These are phyloP conservation scores for Penicillium sp. DNA, from an alignment of 2,329 filamentous ascomycete genomes.

Conservation along the genomic window DNA sequence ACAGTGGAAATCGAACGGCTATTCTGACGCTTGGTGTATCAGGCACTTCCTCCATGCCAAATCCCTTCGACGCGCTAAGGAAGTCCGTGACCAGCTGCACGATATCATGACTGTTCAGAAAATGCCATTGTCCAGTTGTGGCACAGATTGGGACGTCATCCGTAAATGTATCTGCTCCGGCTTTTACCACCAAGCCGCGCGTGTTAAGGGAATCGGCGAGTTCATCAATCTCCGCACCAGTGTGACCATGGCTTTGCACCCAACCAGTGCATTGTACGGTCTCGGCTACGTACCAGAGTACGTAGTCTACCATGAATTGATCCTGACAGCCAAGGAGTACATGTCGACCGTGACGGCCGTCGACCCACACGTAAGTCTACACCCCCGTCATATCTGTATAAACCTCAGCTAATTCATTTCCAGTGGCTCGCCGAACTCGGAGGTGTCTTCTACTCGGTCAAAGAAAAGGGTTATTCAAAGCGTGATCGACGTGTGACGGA, in stretches of 20 bases:
- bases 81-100: conserved; percentile 87
- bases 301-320: conserved; percentile 95
- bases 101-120: conserved; percentile 95
- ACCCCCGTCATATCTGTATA: neutral
- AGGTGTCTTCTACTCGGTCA: conserved; percentile 94
- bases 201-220: conserved; percentile 93
- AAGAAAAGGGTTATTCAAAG: conserved; percentile 93
- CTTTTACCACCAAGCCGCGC: conserved; percentile 96
- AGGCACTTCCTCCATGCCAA: conserved; percentile 96
- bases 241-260: conserved; percentile 90
- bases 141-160: conserved; percentile 95
- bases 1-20: conserved; percentile 90
- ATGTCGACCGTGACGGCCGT: conserved; percentile 96
- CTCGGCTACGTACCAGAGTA: conserved; percentile 93
- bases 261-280: conserved; percentile 89
- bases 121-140: conserved; percentile 82
- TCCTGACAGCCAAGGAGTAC: conserved; percentile 94
- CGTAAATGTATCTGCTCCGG: conserved; percentile 95
- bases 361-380: conserved; percentile 67
- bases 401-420: conserved; percentile 1
- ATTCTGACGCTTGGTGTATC: conserved; percentile 86
- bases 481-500: conserved; percentile 84
- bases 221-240: conserved; percentile 95
- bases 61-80: conserved; percentile 82
- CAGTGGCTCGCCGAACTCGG: conserved; percentile 91